phyloP scores from a whole-genome alignment of 257 asterid genomes.

The Penstemon eatonii region DNA sequence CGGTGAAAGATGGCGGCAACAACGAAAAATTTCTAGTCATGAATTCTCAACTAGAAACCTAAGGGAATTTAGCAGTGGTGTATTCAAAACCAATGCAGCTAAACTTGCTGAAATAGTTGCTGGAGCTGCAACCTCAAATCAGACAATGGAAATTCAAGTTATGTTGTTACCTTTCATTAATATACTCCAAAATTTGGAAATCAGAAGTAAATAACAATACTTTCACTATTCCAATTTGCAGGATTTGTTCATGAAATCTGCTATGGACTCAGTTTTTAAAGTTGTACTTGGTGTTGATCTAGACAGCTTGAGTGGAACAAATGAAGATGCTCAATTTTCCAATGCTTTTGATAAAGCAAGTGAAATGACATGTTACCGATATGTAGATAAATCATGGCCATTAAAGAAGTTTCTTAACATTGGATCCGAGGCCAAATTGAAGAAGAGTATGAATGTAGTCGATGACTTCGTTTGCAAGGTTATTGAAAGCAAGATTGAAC shows the following conservation, averaged over 20 bases:
- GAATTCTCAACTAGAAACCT: slow-evolving; percentile 63
- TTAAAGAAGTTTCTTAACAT: slow-evolving; percentile 54
- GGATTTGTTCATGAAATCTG: slow-evolving; percentile 68
- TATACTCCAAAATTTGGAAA: not conserved
- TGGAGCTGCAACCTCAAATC: slow-evolving; percentile 36
- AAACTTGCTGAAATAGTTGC: slow-evolving; percentile 46
- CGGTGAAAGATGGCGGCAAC: slow-evolving; percentile 55
- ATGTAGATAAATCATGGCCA: slow-evolving; percentile 39
- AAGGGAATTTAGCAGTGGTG: slow-evolving; percentile 62
- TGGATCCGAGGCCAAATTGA: slow-evolving; percentile 61
- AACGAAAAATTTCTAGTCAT: slow-evolving; percentile 30
- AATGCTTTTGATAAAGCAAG: slow-evolving; percentile 65
- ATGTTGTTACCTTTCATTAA: not conserved
- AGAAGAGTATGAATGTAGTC: slow-evolving; percentile 46
- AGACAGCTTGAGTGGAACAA: slow-evolving; percentile 48
- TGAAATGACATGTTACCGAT: slow-evolving; percentile 44
- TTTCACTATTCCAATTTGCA: slow-evolving; percentile 19
- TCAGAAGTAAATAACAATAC: too few species aligned
- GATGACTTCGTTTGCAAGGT: slow-evolving; percentile 55
- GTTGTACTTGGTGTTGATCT: slow-evolving; percentile 69
- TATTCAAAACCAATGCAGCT: slow-evolving; percentile 52
- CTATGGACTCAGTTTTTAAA: slow-evolving; percentile 66
- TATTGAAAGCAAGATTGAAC: slow-evolving; percentile 50
- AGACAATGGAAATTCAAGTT: slow-evolving; percentile 51
- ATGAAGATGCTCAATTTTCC: slow-evolving; percentile 47